Evolutionary conservation across 2,329 filamentous ascomycete species (phyloP).

Genomic region (Hymenoscyphus fructigenus): DNA sequence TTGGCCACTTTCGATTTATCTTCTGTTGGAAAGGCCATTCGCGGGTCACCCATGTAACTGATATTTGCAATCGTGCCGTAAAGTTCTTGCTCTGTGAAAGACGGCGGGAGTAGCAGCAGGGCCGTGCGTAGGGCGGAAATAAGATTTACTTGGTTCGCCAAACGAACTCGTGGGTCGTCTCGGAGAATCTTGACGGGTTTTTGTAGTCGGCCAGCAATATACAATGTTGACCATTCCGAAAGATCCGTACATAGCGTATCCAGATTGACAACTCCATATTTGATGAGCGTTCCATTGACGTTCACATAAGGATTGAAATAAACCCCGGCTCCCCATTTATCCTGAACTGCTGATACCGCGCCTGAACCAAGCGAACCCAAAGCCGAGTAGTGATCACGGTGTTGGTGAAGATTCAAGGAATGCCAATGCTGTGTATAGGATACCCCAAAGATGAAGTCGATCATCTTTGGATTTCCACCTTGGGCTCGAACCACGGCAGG

Average conservation of each 20-base stretch:
- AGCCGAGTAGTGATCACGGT: slow-evolving; percentile 89
- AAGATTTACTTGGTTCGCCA: slow-evolving; percentile 95
- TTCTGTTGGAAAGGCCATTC: slow-evolving; percentile 88
- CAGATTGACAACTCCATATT: slow-evolving; percentile 95
- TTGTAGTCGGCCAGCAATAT: slow-evolving; percentile 92
- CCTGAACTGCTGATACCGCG: slow-evolving; percentile 80
- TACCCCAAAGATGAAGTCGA: slow-evolving; percentile 97
- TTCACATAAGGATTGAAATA: slow-evolving; percentile 98
- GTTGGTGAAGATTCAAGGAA: slow-evolving; percentile 82
- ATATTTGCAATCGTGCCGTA: slow-evolving; percentile 91
- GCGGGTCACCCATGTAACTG: slow-evolving; percentile 93
- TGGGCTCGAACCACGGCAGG: slow-evolving; percentile 81
- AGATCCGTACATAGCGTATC: slow-evolving; percentile 86
- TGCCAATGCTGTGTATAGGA: slow-evolving; percentile 97
- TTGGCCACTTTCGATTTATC: slow-evolving; percentile 91
- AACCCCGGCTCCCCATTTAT: slow-evolving; percentile 85
- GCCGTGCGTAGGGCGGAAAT: slow-evolving; percentile 89
- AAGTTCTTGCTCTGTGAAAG: slow-evolving; percentile 83
- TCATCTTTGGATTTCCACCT: slow-evolving; percentile 88
- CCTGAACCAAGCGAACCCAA: slow-evolving; percentile 82
- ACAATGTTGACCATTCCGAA: slow-evolving; percentile 88
- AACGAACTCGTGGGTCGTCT: slow-evolving; percentile 86
- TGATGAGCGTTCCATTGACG: slow-evolving; percentile 92
- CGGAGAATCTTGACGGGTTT: slow-evolving; percentile 98
- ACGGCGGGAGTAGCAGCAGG: slow-evolving; percentile 77